phyloP scores from a whole-genome alignment of 2,329 filamentous ascomycete species.

The Penicillium sp. region DNA sequence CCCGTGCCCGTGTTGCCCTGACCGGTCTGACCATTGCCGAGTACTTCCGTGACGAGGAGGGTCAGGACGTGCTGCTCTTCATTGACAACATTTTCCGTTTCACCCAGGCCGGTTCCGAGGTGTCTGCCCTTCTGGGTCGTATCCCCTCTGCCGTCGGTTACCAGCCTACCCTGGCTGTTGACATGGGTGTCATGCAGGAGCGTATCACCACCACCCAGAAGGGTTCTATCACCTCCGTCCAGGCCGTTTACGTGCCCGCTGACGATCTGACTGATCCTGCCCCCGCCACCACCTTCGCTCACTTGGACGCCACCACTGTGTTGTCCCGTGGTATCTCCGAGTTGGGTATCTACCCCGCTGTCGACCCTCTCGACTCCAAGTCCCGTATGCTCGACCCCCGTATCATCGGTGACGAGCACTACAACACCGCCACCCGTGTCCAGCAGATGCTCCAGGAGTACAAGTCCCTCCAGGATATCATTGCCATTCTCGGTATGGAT shows the following conservation, averaged over 20 bases:
- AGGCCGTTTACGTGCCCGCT: constrained; percentile 99
- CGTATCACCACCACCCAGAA: constrained; percentile 99
- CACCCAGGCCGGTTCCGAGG: constrained; percentile 99
- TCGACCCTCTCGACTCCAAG: constrained; percentile 99
- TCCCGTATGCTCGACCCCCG: constrained; percentile 99
- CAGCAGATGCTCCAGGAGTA: constrained; percentile 99
- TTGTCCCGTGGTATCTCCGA: constrained; percentile 99
- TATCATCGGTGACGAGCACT: constrained; percentile 97
- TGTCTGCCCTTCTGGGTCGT: constrained; percentile 98
- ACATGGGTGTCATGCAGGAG: constrained; percentile 99
- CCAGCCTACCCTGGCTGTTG: constrained; percentile 96
- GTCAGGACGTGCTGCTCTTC: constrained; percentile 98
- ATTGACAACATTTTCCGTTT: constrained; percentile 99
- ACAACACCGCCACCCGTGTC: constrained; percentile 88
- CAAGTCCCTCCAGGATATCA: constrained; percentile 99
- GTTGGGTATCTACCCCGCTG: constrained; percentile 99
- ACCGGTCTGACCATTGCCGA: constrained; percentile 72
- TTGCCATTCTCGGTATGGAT: constrained; percentile 99
- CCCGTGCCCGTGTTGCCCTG: constrained; percentile 98
- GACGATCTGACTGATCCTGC: constrained; percentile 99
- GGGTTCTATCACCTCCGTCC: constrained; percentile 99
- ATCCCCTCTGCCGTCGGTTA: constrained; percentile 99
- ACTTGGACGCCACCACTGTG: constrained; percentile 99
- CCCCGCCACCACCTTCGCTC: constrained; percentile 98
- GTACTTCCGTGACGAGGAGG: constrained; percentile 77